Evolutionary conservation across 2,329 filamentous ascomycete genomes (phyloP), one percentile per base, ranked within the genome.

Genomic region (Hirsutella rhossiliensis): DNA sequence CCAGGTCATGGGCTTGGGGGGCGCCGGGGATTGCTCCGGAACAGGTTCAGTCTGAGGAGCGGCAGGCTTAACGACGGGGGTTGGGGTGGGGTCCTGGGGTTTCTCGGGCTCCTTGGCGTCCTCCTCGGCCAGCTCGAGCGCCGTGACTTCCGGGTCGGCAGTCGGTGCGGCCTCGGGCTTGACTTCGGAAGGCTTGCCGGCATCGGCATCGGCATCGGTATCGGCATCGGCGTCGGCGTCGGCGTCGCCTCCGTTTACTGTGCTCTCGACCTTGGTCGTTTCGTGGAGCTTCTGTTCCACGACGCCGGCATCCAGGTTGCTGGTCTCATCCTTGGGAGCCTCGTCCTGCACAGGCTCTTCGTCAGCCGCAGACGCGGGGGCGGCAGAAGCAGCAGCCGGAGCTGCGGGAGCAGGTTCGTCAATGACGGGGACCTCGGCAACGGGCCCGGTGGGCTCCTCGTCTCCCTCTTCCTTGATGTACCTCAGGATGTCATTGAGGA

Each of bases 401-500:
- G 59, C 63, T 28, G 53, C 57, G 20, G 62, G 51, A 28, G 54
- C 52, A 29, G 55, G 50, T 32, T 53, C 49, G 40, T 58, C 53
- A 12, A 51, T 51, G 17, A 45, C 51, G 31, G 52, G 49, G 19
- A 50, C 48, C 45, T 66, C 63, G 41, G 61, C 59, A 43, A 58
- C 61, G 17, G 61, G 45, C 50, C 64, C 60, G 34, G 56, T 58
- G 40, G 50, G 47, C 48, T 82, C 80, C 47, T 86, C 86, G 48
- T 96, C 88, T 37, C 75, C 75, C 55, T 90, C 85, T 49, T 92
- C 87, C 51, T 83, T 80, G 52, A 98, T 81, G 67, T 94, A 97
- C 55, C 92, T 79, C 71, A 97, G 87, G 62, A 98, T 95, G 60
- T 98, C 92, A 66, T 98, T 98, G 56, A 98, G 78, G 30, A 98